phyloP scores from a whole-genome alignment of 441 rosid species.

The Pelargonium cotyledonis region DNA sequence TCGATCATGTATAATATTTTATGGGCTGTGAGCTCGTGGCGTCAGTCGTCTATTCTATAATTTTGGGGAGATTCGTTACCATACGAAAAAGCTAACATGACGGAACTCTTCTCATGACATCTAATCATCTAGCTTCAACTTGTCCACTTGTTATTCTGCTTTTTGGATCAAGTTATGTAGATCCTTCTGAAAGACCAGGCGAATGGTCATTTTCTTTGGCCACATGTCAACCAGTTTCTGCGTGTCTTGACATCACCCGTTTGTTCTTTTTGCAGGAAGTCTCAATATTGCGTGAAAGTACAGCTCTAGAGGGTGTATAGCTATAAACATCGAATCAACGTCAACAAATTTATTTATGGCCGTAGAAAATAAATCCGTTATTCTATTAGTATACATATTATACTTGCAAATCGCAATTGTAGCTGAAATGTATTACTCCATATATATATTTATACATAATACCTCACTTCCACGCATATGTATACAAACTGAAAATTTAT shows the following conservation, averaged over 20 bases:
- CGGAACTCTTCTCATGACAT: neutral
- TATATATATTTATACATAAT: too few relatives aligned
- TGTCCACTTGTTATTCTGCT: neutral
- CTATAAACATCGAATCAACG: slow-evolving; percentile 3
- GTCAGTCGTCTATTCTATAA: neutral
- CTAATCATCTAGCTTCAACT: neutral
- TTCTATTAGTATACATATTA: neutral
- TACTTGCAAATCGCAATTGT: slow-evolving; percentile 1
- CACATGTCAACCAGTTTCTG: neutral
- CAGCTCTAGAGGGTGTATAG: slow-evolving; percentile 20
- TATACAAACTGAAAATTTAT: neutral
- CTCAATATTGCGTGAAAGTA: slow-evolving; percentile 39
- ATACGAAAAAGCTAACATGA: neutral
- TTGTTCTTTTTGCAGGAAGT: slow-evolving; percentile 43
- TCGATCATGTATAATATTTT: neutral
- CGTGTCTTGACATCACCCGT: slow-evolving; percentile 12
- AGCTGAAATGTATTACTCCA: neutral
- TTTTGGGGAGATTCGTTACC: neutral
- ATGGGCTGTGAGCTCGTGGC: neutral
- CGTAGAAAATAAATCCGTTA: neutral
- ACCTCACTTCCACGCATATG: too few relatives aligned
- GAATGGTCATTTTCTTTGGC: neutral
- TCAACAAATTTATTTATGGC: neutral
- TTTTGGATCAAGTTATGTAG: neutral
- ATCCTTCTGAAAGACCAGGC: neutral